phyloP scores from a whole-genome alignment of 75 land plant genomes.

The Pinus albicaulis region DNA sequence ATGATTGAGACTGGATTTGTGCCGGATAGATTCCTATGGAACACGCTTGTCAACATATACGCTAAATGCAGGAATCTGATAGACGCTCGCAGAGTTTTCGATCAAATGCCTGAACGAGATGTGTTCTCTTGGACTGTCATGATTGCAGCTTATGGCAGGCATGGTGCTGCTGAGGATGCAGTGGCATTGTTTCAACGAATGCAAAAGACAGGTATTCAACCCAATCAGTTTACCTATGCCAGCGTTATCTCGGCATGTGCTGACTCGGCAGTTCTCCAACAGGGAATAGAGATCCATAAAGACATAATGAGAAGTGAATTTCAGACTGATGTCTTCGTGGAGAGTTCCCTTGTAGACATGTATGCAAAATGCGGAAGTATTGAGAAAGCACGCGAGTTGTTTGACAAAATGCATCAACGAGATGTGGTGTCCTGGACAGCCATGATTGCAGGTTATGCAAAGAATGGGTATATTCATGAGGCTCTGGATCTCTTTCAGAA shows the following conservation, averaged over 20 bases:
- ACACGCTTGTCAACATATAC: conserved; percentile 20
- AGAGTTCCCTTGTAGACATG: conserved; percentile 18
- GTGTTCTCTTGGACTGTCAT: conserved; percentile 25
- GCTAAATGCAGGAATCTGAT: conserved; percentile 14
- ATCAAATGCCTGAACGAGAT: conserved; percentile 12
- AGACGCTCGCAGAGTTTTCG: conserved; percentile 28
- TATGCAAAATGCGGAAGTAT: conserved; percentile 21
- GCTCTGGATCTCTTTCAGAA: conserved; percentile 38
- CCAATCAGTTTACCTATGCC: conserved; percentile 21
- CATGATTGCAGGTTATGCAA: conserved; percentile 56
- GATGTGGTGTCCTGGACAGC: conserved; percentile 54
- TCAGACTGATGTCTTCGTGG: conserved; percentile 11
- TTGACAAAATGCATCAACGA: conserved; percentile 43
- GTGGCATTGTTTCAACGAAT: conserved; percentile 13
- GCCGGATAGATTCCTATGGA: conserved; percentile 7
- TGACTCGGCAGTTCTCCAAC: background rate
- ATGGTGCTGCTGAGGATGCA: conserved; percentile 15
- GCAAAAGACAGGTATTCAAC: conserved; percentile 16
- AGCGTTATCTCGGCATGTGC: conserved; percentile 23
- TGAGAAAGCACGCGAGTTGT: conserved; percentile 35
- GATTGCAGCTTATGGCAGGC: conserved; percentile 15
- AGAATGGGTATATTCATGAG: conserved; percentile 46
- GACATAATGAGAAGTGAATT: conserved; percentile 9
- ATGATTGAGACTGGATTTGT: conserved; percentile 6
- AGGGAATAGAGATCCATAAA: conserved; percentile 15